A percentile compares a stretch with the other conserved stretches of the same genome.
Conservation (phyloP, 129 eudicot genomes). For the Flaveria sonorensis region DNA sequence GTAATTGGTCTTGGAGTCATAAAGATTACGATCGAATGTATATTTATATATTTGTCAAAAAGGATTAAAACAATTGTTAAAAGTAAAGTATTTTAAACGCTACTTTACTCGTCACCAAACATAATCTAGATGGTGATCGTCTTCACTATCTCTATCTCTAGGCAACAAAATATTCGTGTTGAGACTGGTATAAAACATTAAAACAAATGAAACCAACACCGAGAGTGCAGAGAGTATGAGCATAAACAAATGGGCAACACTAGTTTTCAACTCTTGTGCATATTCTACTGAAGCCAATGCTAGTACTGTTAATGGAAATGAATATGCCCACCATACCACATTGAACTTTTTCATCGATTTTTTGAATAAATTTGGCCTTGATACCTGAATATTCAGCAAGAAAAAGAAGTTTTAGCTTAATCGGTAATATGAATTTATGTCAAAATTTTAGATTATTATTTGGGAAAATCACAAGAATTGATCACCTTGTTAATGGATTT, state of each 20-base stretch:
- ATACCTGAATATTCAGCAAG: constrained; percentile 32
- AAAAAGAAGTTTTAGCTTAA: not conserved
- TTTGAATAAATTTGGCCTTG: constrained; percentile 56
- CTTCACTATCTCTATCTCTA: not conserved
- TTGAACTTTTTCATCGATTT: constrained; percentile 59
- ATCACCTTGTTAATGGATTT: too few relatives aligned
- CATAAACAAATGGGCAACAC: constrained; percentile 48
- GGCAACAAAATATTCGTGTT: constrained; percentile 43
- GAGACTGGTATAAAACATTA: constrained; percentile 49
- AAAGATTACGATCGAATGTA: too few relatives aligned
- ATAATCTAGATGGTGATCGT: not conserved
- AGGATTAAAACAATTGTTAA: too few relatives aligned
- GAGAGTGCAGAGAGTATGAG: constrained; percentile 45
- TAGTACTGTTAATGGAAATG: constrained; percentile 50
- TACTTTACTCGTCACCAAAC: not conserved
- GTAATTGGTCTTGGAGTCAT: too few relatives aligned
- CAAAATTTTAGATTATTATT: too few relatives aligned
- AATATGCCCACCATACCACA: constrained; percentile 71
- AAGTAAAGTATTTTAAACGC: too few relatives aligned
- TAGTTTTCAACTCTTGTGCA: constrained; percentile 49
- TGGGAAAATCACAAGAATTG: too few relatives aligned
- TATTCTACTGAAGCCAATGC: constrained; percentile 59
- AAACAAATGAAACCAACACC: constrained; percentile 44
- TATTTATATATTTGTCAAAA: too few relatives aligned
- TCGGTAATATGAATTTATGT: not conserved